A percentile compares a stretch with the other conserved stretches of the same genome.
These are phyloP conservation scores for Globisporangium paroecandrum DNA, from an alignment of 352 stramenopile genomes.

Conservation along the genomic window DNA sequence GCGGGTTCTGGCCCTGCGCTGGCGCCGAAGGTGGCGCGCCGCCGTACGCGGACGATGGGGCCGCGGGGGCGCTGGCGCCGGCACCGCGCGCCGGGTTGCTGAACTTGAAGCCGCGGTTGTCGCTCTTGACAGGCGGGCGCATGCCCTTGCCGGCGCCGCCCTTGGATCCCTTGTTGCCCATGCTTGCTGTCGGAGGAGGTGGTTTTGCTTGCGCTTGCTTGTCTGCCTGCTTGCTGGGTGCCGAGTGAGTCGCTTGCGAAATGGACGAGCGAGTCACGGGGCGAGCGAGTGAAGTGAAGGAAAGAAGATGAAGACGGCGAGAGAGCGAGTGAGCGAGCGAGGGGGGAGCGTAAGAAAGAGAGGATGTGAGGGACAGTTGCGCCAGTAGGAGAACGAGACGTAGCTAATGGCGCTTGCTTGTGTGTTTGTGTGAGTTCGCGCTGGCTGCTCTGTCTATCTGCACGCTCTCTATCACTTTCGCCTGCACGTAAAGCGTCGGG, in stretches of 20 bases:
- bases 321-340: neutral
- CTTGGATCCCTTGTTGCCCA: conserved; percentile 87
- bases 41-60: conserved; percentile 36
- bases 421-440: neutral
- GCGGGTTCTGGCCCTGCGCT: conserved; percentile 14
- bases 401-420: conserved; percentile 6
- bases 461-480: conserved; percentile 8
- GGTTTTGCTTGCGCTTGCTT: neutral
- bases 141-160: conserved; percentile 55
- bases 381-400: conserved; percentile 3
- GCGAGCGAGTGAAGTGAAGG: neutral
- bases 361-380: neutral
- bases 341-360: too few relatives aligned
- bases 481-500: conserved; percentile 11
- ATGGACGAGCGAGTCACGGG: neutral
- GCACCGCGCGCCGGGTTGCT: conserved; percentile 52
- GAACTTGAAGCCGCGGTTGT: conserved; percentile 81
- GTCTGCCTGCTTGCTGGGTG: neutral
- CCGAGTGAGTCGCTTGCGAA: conserved; percentile 13
- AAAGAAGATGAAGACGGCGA: neutral
- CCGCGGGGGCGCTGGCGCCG: conserved; percentile 68
- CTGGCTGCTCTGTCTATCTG: conserved; percentile 10
- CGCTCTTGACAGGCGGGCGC: conserved; percentile 79
- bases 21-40: conserved; percentile 12
- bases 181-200: conserved; percentile 20